These are phyloP conservation scores for Russula griseocarnosa DNA, from an alignment of 768 basidiomycete genomes.

Conservation along the genomic window DNA sequence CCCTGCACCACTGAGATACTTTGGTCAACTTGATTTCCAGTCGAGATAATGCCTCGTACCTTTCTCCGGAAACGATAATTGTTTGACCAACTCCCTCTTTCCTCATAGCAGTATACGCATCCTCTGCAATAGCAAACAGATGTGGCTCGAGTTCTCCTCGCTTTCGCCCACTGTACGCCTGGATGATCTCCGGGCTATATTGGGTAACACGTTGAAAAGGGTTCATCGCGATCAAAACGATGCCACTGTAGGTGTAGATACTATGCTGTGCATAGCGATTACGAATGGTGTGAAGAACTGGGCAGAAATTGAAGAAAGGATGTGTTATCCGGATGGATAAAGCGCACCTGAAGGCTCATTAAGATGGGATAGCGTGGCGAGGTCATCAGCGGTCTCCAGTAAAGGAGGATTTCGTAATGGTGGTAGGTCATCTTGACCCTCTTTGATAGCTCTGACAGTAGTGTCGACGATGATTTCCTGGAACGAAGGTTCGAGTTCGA, in stretches of 20 bases:
- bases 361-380: constrained; percentile 95
- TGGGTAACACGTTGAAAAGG: constrained; percentile 97
- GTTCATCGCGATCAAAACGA: constrained; percentile 97
- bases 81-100: constrained; percentile 93
- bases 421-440: constrained; percentile 75
- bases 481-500: neutral
- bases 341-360: constrained; percentile 91
- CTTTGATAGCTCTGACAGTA: constrained; percentile 73
- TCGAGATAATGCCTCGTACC: constrained; percentile 45
- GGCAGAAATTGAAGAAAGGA: neutral
- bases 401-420: constrained; percentile 95
- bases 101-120: constrained; percentile 97
- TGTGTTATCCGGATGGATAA: constrained; percentile 3
- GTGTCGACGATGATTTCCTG: constrained; percentile 81
- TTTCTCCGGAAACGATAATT: constrained; percentile 97
- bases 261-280: constrained; percentile 96
- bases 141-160: constrained; percentile 97
- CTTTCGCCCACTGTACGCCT: constrained; percentile 88
- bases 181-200: constrained; percentile 95
- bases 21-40: constrained; percentile 26
- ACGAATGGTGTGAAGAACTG: constrained; percentile 94
- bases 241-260: constrained; percentile 98
- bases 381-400: constrained; percentile 94
- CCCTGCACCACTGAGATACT: constrained; percentile 77
- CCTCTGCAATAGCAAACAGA: constrained; percentile 97